Evolutionary conservation across 345 rosid species (phyloP).

Genomic region (Boechera divaricarpa): DNA sequence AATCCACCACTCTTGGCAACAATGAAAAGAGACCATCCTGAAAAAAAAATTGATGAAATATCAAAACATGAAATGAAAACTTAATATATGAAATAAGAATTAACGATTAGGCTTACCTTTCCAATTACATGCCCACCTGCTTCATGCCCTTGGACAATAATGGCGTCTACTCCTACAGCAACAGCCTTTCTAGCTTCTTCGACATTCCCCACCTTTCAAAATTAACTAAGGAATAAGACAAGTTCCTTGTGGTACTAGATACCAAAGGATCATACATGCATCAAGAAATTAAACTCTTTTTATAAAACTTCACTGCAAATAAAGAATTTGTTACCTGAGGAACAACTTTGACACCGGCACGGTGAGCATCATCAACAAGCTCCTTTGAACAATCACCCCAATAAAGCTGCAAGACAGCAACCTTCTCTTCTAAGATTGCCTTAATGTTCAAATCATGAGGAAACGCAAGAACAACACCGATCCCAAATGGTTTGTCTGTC

Average conservation of each 20-base stretch:
- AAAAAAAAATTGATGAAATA: not conserved
- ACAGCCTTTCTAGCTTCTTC: slow-evolving; percentile 70
- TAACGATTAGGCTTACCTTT: slow-evolving; percentile 51
- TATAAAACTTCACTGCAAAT: not conserved
- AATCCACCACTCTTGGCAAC: slow-evolving; percentile 80
- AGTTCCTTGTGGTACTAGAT: not conserved
- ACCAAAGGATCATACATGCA: not conserved
- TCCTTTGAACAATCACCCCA: slow-evolving; percentile 83
- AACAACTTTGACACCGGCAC: slow-evolving; percentile 71
- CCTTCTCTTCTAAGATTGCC: slow-evolving; percentile 72
- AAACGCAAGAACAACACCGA: slow-evolving; percentile 77
- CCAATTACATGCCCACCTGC: slow-evolving; percentile 92
- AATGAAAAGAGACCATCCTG: slow-evolving; percentile 74
- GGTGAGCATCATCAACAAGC: slow-evolving; percentile 66
- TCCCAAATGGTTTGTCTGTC: slow-evolving; percentile 80
- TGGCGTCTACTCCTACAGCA: slow-evolving; percentile 74
- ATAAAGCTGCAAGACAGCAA: slow-evolving; percentile 74
- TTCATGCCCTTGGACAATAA: slow-evolving; percentile 88
- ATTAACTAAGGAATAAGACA: slow-evolving; percentile 6
- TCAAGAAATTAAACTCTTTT: slow-evolving; percentile 20
- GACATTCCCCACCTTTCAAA: slow-evolving; percentile 64
- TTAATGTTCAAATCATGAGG: slow-evolving; percentile 75
- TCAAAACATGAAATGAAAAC: not conserved
- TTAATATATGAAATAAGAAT: not conserved
- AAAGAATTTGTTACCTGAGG: slow-evolving; percentile 60